A percentile compares a stretch with the other conserved stretches of the same genome.
Conservation (phyloP, 2,329 filamentous ascomycete species). For the Venturia nashicola region DNA sequence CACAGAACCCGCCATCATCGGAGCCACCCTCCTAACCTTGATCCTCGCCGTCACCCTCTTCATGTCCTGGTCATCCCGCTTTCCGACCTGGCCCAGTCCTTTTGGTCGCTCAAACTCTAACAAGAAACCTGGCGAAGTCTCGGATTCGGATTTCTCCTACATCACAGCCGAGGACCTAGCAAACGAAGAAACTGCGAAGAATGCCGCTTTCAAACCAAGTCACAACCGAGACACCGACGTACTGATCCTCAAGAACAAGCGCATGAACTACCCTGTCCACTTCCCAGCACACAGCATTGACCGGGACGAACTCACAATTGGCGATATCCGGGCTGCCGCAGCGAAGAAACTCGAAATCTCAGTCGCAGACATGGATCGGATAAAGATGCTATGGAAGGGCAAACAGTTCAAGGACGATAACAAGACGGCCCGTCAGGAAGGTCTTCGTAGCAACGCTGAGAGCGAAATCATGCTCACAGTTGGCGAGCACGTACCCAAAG, state of each 20-base stretch:
- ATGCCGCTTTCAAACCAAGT: slow-evolving; percentile 27
- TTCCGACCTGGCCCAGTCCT: slow-evolving; percentile 31
- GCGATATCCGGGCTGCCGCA: slow-evolving; percentile 55
- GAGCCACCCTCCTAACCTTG: slow-evolving; percentile 6
- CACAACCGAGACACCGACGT: slow-evolving; percentile 52
- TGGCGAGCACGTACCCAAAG: slow-evolving; percentile 11
- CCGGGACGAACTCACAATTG: slow-evolving; percentile 56
- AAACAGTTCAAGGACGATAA: slow-evolving; percentile 54
- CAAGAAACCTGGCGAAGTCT: slow-evolving; percentile 42
- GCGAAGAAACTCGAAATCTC: slow-evolving; percentile 53
- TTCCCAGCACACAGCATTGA: slow-evolving; percentile 67
- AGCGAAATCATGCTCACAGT: slow-evolving; percentile 49
- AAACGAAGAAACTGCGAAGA: slow-evolving; percentile 18
- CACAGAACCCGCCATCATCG: slow-evolving; percentile 2
- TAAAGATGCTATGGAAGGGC: slow-evolving; percentile 66
- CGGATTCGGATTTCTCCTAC: slow-evolving; percentile 68
- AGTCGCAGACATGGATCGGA: slow-evolving; percentile 33
- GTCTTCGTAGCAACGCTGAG: slow-evolving; percentile 44
- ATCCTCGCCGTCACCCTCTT: slow-evolving; percentile 17
- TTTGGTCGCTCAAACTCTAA: slow-evolving; percentile 31
- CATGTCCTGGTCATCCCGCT: slow-evolving; percentile 35
- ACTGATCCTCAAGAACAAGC: slow-evolving; percentile 56
- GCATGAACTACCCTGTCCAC: slow-evolving; percentile 53
- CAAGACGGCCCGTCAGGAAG: slow-evolving; percentile 44
- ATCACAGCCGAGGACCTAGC: slow-evolving; percentile 66